A percentile compares a stretch with the other conserved stretches of the same genome.
Conservation (phyloP, 2,329 filamentous ascomycete genomes). For the Paracoccidioides lutzii region DNA sequence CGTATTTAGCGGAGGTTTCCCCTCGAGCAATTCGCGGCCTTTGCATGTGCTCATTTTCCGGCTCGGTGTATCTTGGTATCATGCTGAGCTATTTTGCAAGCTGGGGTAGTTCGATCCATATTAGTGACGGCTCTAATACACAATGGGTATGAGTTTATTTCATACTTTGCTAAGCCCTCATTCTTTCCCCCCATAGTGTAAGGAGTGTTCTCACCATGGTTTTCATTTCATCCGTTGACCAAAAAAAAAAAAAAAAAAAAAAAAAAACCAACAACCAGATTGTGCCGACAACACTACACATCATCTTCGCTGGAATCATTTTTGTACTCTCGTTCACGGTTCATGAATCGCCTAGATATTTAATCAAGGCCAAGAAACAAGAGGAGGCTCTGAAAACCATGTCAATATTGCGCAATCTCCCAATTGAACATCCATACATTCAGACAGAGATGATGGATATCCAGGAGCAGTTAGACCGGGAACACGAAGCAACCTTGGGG, state of each 20-base stretch:
- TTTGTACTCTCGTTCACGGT: conserved; percentile 56
- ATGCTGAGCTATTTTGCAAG: conserved; percentile 68
- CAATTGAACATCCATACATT: conserved; percentile 30
- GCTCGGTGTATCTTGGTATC: conserved; percentile 63
- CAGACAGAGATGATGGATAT: conserved; percentile 22
- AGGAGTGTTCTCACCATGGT: not conserved
- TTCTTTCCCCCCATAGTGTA: not conserved
- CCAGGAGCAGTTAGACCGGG: conserved; percentile 31
- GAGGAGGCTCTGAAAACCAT: conserved; percentile 31
- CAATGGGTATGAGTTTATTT: conserved; percentile 35
- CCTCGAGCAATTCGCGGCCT: conserved; percentile 58
- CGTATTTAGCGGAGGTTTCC: conserved; percentile 61
- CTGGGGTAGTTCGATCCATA: conserved; percentile 46
- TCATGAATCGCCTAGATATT: conserved; percentile 56
- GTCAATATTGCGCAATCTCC: conserved; percentile 32
- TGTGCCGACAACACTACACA: conserved; percentile 59
- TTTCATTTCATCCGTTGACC: not conserved
- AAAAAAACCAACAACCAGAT: conserved; percentile 9
- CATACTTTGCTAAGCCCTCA: not conserved
- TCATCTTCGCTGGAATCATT: conserved; percentile 65
- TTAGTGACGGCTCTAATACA: conserved; percentile 30
- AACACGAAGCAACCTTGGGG: conserved; percentile 33
- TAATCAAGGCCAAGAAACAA: conserved; percentile 50
- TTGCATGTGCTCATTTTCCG: conserved; percentile 58
- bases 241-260: not conserved